Evolutionary conservation across 768 basidiomycete species (phyloP).

Genomic region (Trametes meyenii): DNA sequence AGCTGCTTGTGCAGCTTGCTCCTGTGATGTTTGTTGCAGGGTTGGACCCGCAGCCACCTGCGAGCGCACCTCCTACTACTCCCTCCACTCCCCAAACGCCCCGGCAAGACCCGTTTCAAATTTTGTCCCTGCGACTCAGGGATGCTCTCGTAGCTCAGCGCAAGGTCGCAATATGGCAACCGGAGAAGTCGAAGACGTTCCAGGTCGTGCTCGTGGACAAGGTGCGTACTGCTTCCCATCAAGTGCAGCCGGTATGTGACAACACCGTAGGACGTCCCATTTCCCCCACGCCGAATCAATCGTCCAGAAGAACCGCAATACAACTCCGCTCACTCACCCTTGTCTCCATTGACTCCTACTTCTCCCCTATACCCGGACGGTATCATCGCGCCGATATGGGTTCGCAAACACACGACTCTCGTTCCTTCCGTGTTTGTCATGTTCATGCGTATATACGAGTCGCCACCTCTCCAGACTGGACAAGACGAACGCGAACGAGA

Average conservation of each 20-base stretch:
- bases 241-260: constrained; percentile 10
- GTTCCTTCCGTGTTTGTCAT: constrained; percentile 93
- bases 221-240: constrained; percentile 37
- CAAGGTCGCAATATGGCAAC: constrained; percentile 70
- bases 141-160: constrained; percentile 68
- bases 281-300: constrained; percentile 82
- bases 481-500: constrained; percentile 59
- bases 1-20: constrained; percentile 84
- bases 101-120: constrained; percentile 59
- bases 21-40: constrained; percentile 97
- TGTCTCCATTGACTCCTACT: constrained; percentile 88
- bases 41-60: constrained; percentile 46
- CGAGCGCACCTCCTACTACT: constrained; percentile 28
- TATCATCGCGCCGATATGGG: constrained; percentile 96
- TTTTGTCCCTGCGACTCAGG: constrained; percentile 63
- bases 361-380: constrained; percentile 96
- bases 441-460: constrained; percentile 83
- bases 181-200: constrained; percentile 73
- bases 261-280: constrained; percentile 59
- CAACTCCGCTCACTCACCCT: constrained; percentile 74
- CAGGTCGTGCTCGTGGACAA: constrained; percentile 86
- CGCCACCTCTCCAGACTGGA: constrained; percentile 47
- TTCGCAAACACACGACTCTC: constrained; percentile 91
- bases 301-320: constrained; percentile 60
- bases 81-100: constrained; percentile 29